Evolutionary conservation across 305 asterid genomes (phyloP).

Genomic region (Withania somnifera): DNA sequence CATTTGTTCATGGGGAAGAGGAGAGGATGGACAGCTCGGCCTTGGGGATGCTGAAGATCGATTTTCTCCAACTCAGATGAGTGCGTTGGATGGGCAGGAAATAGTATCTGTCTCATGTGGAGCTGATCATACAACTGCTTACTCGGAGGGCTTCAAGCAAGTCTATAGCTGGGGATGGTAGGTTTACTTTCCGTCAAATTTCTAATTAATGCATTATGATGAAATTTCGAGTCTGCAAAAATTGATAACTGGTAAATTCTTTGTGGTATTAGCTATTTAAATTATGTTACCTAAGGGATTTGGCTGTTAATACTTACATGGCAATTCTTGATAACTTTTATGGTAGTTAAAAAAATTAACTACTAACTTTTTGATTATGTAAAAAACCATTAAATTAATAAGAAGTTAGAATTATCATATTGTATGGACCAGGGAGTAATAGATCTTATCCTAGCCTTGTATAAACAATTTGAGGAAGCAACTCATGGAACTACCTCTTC

Average conservation of each 20-base stretch:
- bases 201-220: background rate
- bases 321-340: background rate
- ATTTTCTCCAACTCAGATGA: slow-evolving; percentile 64
- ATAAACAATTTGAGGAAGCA: background rate
- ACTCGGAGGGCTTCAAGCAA: slow-evolving; percentile 49
- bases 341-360: background rate
- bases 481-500: background rate
- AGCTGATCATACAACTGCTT: slow-evolving; percentile 94
- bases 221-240: background rate
- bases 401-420: background rate
- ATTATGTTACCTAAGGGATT: background rate
- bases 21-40: slow-evolving; percentile 98
- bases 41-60: slow-evolving; percentile 94
- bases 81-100: slow-evolving; percentile 69
- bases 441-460: background rate
- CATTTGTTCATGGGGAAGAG: slow-evolving; percentile 98
- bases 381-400: background rate
- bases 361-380: background rate
- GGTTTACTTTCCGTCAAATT: background rate
- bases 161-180: slow-evolving; percentile 99
- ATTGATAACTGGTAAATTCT: background rate
- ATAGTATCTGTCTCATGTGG: slow-evolving; percentile 76
- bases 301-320: background rate
- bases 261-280: background rate
- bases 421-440: background rate